Percentiles rank a stretch among this genome's conserved stretches.
phyloP scores from a whole-genome alignment of 305 asterid species.

The Fraxinus floribunda region DNA sequence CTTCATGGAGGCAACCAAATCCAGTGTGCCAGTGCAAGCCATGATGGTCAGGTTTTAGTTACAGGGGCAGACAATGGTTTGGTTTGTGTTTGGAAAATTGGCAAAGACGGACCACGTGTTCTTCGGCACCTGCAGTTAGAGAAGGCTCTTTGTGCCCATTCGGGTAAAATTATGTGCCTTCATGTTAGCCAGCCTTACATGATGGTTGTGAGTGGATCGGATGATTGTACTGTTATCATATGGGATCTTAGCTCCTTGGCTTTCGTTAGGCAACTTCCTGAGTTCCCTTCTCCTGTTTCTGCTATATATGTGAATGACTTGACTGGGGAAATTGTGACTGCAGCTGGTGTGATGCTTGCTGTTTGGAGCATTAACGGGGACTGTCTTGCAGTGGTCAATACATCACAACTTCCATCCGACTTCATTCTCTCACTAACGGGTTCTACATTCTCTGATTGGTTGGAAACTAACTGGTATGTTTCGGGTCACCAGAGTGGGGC shows the following conservation, averaged over 20 bases:
- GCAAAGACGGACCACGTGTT: constrained; percentile 70
- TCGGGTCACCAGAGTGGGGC: constrained; percentile 99
- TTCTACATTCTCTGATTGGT: constrained; percentile 78
- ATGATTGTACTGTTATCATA: constrained; percentile 78
- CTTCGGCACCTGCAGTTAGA: constrained; percentile 61
- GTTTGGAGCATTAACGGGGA: constrained; percentile 96
- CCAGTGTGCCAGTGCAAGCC: constrained; percentile 84
- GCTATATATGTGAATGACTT: constrained; percentile 81
- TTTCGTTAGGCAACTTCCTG: constrained; percentile 84
- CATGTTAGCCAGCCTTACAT: constrained; percentile 95
- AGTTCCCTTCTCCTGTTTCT: constrained; percentile 82
- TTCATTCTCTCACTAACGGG: constrained; percentile 79
- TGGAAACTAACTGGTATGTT: constrained; percentile 76
- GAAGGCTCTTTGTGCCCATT: constrained; percentile 86
- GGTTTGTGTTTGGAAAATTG: constrained; percentile 82
- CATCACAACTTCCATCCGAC: constrained; percentile 97
- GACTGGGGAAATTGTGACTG: constrained; percentile 88
- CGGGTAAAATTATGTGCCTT: constrained; percentile 77
- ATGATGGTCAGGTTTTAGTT: constrained; percentile 82
- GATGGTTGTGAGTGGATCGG: constrained; percentile 97
- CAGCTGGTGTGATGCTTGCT: constrained; percentile 90
- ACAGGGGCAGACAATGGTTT: constrained; percentile 93
- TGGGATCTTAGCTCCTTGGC: constrained; percentile 96
- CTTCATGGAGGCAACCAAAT: constrained; percentile 98
- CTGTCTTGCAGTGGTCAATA: constrained; percentile 90